phyloP scores from a whole-genome alignment of 2,329 filamentous ascomycete genomes.

The Colletotrichum magnum region DNA sequence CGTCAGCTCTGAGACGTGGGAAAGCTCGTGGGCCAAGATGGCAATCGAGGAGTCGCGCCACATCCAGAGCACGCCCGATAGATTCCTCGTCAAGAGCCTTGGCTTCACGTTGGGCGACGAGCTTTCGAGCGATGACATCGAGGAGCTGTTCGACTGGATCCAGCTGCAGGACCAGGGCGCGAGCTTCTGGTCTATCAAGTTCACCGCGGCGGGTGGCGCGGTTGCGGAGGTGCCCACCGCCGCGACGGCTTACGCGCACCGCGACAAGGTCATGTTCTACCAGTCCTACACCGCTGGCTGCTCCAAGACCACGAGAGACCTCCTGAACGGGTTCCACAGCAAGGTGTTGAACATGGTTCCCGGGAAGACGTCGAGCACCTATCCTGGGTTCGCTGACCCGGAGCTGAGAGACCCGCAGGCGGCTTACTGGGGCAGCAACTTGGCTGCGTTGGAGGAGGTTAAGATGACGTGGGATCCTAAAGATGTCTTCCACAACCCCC shows the following conservation, averaged over 20 bases:
- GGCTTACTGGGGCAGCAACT: constrained; percentile 69
- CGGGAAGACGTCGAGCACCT: constrained; percentile 56
- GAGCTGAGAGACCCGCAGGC: constrained; percentile 57
- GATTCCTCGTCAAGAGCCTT: constrained; percentile 66
- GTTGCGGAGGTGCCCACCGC: constrained; percentile 63
- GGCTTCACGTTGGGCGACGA: constrained; percentile 59
- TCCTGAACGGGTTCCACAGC: constrained; percentile 6
- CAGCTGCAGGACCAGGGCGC: constrained; percentile 60
- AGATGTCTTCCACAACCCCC: constrained; percentile 71
- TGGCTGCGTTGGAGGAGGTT: constrained; percentile 60
- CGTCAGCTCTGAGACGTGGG: constrained; percentile 64
- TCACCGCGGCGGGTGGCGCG: constrained; percentile 68
- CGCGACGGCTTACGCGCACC: constrained; percentile 68
- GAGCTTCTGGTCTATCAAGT: constrained; percentile 67
- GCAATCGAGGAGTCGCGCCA: constrained; percentile 58
- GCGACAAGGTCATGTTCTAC: constrained; percentile 70
- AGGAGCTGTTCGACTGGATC: constrained; percentile 63
- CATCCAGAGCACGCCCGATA: constrained; percentile 55
- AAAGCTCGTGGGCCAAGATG: constrained; percentile 62
- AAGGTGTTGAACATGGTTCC: not conserved
- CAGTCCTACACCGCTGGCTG: constrained; percentile 66
- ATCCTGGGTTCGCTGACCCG: constrained; percentile 75
- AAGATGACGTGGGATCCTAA: constrained; percentile 67
- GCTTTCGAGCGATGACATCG: constrained; percentile 57
- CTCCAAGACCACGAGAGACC: constrained; percentile 47